phyloP scores from a whole-genome alignment of 768 basidiomycete species.

The Suillus americanus region DNA sequence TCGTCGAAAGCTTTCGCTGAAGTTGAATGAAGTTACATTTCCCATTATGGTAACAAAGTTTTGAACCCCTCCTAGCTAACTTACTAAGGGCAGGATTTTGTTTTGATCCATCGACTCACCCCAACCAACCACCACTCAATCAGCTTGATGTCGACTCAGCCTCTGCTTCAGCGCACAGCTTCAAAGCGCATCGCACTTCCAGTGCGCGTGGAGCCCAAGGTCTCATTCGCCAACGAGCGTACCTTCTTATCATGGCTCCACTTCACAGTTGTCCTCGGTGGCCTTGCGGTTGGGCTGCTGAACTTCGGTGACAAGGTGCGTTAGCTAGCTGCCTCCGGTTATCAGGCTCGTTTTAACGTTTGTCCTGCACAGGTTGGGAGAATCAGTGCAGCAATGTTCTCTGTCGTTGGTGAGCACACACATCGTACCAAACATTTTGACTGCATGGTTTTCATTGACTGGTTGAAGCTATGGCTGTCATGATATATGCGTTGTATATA shows the following conservation, averaged over 20 bases:
- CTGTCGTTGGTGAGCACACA: constrained; percentile 76
- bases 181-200: constrained; percentile 95
- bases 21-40: neutral
- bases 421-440: neutral
- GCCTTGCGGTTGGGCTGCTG: constrained; percentile 90
- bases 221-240: constrained; percentile 92
- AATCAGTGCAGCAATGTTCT: constrained; percentile 97
- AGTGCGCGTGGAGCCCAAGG: constrained; percentile 91
- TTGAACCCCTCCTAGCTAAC: neutral
- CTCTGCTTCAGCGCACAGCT: constrained; percentile 92
- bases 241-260: constrained; percentile 99
- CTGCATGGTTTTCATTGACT: constrained; percentile 13
- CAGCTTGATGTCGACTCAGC: constrained; percentile 88
- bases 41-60: constrained; percentile 6
- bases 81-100: neutral
- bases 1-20: neutral
- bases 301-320: constrained; percentile 96
- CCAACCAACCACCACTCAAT: neutral
- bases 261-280: constrained; percentile 96
- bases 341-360: neutral
- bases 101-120: neutral
- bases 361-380: constrained; percentile 68
- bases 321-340: neutral
- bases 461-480: constrained; percentile 84
- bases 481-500: constrained; percentile 93